Evolutionary conservation across 176 grass and related monocot genomes (phyloP).

Genomic region (Eleusine indica): DNA sequence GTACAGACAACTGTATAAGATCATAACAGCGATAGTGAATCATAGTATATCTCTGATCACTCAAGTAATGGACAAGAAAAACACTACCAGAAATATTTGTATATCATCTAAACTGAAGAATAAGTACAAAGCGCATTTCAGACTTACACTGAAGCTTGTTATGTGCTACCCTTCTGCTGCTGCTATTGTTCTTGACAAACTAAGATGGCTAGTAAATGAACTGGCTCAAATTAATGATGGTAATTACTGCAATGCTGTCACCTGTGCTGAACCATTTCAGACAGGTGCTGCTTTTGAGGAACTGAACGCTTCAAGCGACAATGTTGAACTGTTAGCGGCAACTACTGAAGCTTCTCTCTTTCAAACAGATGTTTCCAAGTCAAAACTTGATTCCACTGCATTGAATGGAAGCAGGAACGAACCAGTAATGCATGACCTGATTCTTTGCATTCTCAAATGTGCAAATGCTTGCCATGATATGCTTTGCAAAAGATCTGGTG

Average conservation of each 20-base stretch:
- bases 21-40: conserved; percentile 52
- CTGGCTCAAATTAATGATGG: conserved; percentile 39
- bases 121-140: conserved; percentile 46
- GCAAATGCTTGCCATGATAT: conserved; percentile 60
- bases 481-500: conserved; percentile 41
- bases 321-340: conserved; percentile 18
- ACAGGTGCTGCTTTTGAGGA: conserved; percentile 11
- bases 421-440: conserved; percentile 37
- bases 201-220: conserved; percentile 54
- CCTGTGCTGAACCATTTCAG: conserved; percentile 32
- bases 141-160: conserved; percentile 64
- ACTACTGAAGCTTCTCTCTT: conserved; percentile 23
- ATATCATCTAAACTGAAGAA: conserved; percentile 42
- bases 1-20: conserved; percentile 34
- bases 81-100: conserved; percentile 1
- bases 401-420: conserved; percentile 20
- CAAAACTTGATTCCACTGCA: conserved; percentile 23
- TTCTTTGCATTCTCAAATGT: conserved; percentile 52
- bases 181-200: conserved; percentile 60
- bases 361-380: conserved; percentile 26
- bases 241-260: conserved; percentile 20
- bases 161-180: conserved; percentile 58
- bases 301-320: conserved; percentile 30
- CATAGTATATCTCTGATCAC: conserved; percentile 48
- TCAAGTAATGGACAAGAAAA: conserved; percentile 31